These are phyloP conservation scores for Mycena metata DNA, from an alignment of 768 basidiomycete species.

Conservation along the genomic window DNA sequence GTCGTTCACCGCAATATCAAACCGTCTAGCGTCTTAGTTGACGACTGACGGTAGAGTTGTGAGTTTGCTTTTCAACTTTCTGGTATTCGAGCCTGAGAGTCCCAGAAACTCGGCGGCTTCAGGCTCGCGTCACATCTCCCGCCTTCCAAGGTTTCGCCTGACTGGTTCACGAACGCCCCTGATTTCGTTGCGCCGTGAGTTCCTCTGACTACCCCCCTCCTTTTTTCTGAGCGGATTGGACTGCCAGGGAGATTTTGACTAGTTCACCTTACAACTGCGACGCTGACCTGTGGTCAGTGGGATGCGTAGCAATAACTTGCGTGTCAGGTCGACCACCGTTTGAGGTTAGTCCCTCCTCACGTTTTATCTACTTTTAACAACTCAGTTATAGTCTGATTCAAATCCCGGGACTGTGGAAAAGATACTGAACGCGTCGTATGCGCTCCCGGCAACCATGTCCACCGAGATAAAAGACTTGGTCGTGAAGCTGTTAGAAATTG, in stretches of 20 bases:
- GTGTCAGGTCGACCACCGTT: conserved; percentile 52
- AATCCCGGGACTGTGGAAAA: conserved; percentile 41
- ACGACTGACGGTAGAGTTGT: conserved; percentile 57
- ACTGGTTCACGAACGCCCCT: conserved; percentile 39
- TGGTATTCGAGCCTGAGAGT: background rate
- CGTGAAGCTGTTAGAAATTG: conserved; percentile 45
- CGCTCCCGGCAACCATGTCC: conserved; percentile 45
- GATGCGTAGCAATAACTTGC: conserved; percentile 55
- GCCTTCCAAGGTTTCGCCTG: conserved; percentile 38
- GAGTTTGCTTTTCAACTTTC: conserved; percentile 36
- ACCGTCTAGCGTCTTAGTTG: conserved; percentile 55
- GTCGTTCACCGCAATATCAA: conserved; percentile 62
- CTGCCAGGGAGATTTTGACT: conserved; percentile 55
- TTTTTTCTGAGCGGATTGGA: background rate
- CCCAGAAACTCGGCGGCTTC: conserved; percentile 64
- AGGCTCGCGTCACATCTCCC: conserved; percentile 49
- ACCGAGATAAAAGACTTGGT: conserved; percentile 44
- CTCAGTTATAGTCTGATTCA: conserved; percentile 37
- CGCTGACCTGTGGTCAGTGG: conserved; percentile 64
- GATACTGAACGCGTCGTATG: conserved; percentile 42
- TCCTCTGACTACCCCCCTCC: background rate
- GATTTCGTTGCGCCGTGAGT: conserved; percentile 60
- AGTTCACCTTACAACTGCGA: conserved; percentile 50
- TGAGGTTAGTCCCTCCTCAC: conserved; percentile 43
- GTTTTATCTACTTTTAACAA: conserved; percentile 10